Evolutionary conservation across 805 yeast genomes (phyloP).

Genomic region (Starmerella vitae): DNA sequence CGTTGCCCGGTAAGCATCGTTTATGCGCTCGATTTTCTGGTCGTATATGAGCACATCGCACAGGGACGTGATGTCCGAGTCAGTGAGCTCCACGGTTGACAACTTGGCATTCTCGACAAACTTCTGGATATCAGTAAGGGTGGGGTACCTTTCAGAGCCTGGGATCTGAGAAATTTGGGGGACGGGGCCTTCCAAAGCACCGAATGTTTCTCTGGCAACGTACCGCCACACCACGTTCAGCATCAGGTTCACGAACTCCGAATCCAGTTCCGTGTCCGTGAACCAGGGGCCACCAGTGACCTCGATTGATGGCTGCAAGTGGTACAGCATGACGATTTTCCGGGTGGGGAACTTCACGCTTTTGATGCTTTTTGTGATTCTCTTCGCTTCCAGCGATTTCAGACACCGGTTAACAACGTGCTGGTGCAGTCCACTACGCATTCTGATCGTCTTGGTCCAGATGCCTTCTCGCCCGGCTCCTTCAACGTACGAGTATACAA

Average conservation of each 20-base stretch:
- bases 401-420: slow-evolving; percentile 77
- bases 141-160: slow-evolving; percentile 49
- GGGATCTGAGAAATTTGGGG: slow-evolving; percentile 42
- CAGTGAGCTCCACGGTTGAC: slow-evolving; percentile 65
- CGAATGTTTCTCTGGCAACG: slow-evolving; percentile 57
- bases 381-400: slow-evolving; percentile 63
- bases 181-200: slow-evolving; percentile 38
- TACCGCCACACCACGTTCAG: slow-evolving; percentile 78
- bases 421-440: slow-evolving; percentile 78
- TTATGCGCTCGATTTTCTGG: slow-evolving; percentile 60
- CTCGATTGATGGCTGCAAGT: slow-evolving; percentile 84
- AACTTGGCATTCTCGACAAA: slow-evolving; percentile 62
- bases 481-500: slow-evolving; percentile 82
- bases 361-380: slow-evolving; percentile 78
- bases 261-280: slow-evolving; percentile 86
- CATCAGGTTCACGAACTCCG: slow-evolving; percentile 79
- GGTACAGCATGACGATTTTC: slow-evolving; percentile 89
- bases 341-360: slow-evolving; percentile 84
- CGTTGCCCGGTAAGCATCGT: slow-evolving; percentile 60
- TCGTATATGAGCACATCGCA: slow-evolving; percentile 83
- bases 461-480: slow-evolving; percentile 91
- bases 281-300: slow-evolving; percentile 99
- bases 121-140: slow-evolving; percentile 57
- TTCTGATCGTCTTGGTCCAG: slow-evolving; percentile 86
- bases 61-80: slow-evolving; percentile 60